A percentile compares a stretch with the other conserved stretches of the same genome.
Evolutionary conservation across 192 early-diverging fungal genomes (phyloP).

Genomic region (Entomortierella beljakovae): DNA sequence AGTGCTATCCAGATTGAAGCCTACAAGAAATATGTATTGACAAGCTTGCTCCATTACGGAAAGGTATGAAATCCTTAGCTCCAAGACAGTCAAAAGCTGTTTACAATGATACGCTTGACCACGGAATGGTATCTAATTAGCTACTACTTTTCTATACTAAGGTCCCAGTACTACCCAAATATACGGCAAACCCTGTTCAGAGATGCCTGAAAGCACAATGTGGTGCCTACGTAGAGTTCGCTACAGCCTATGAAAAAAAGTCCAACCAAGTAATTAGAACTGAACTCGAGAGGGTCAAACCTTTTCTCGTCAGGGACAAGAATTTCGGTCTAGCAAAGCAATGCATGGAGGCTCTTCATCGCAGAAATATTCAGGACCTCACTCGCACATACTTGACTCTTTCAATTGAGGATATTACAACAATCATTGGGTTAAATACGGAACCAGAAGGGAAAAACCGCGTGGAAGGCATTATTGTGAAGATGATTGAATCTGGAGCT

Average conservation of each 20-base stretch:
- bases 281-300: slow-evolving; percentile 55
- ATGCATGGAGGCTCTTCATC: slow-evolving; percentile 56
- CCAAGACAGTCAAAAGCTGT: too few relatives aligned
- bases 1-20: slow-evolving; percentile 84
- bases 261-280: slow-evolving; percentile 54
- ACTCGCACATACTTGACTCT: slow-evolving; percentile 84
- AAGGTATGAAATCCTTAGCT: slow-evolving; percentile 48
- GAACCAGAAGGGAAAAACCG: slow-evolving; percentile 51
- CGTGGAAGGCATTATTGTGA: slow-evolving; percentile 66
- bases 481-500: slow-evolving; percentile 67
- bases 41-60: slow-evolving; percentile 71
- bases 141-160: not conserved
- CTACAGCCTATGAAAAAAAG: slow-evolving; percentile 65
- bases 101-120: not conserved
- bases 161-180: slow-evolving; percentile 62
- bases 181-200: slow-evolving; percentile 59
- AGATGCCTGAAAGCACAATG: slow-evolving; percentile 56
- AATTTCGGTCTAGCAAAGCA: slow-evolving; percentile 75
- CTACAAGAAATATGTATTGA: slow-evolving; percentile 75
- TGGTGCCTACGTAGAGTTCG: slow-evolving; percentile 68
- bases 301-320: slow-evolving; percentile 58
- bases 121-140: not conserved
- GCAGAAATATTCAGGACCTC: slow-evolving; percentile 74
- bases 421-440: slow-evolving; percentile 58
- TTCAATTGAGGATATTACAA: slow-evolving; percentile 76